These are phyloP conservation scores for Epichloe brachyelytri DNA, from an alignment of 2,329 filamentous ascomycete genomes.

Conservation along the genomic window DNA sequence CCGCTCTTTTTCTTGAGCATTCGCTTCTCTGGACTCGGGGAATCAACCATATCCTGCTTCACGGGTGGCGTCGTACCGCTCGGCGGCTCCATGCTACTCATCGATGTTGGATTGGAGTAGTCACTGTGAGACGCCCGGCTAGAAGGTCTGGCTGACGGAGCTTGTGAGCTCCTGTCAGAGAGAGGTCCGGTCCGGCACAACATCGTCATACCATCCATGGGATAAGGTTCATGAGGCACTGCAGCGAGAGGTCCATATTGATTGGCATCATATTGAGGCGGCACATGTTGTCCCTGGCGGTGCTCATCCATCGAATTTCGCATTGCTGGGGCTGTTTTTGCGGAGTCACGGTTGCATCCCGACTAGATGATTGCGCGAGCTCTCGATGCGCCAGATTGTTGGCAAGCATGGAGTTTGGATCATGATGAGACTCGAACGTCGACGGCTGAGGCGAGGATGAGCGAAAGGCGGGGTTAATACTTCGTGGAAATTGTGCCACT, in stretches of 20 bases:
- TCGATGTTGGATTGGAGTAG: constrained; percentile 76
- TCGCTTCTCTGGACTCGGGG: constrained; percentile 47
- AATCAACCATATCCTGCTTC: constrained; percentile 45
- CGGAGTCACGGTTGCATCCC: constrained; percentile 38
- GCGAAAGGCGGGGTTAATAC: constrained; percentile 89
- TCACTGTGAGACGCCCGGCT: constrained; percentile 87
- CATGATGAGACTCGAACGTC: constrained; percentile 82
- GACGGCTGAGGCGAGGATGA: constrained; percentile 95
- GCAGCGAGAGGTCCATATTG: constrained; percentile 50
- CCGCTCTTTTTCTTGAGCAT: constrained; percentile 62
- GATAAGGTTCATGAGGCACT: constrained; percentile 86
- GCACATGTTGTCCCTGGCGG: constrained; percentile 10
- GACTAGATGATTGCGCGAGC: constrained; percentile 28
- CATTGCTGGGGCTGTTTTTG: constrained; percentile 26
- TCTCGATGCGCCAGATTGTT: constrained; percentile 53
- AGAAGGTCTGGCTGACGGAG: constrained; percentile 56
- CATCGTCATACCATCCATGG: constrained; percentile 94
- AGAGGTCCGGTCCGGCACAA: constrained; percentile 66
- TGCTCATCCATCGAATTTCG: constrained; percentile 10
- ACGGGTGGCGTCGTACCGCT: constrained; percentile 62
- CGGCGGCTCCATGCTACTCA: constrained; percentile 71
- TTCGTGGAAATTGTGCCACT: constrained; percentile 88
- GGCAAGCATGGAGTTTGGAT: constrained; percentile 63
- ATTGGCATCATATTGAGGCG: constrained; percentile 28
- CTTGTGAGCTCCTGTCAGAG: constrained; percentile 38